phyloP scores from a whole-genome alignment of 2,329 filamentous ascomycete genomes.

The Trichophyton rubrum region DNA sequence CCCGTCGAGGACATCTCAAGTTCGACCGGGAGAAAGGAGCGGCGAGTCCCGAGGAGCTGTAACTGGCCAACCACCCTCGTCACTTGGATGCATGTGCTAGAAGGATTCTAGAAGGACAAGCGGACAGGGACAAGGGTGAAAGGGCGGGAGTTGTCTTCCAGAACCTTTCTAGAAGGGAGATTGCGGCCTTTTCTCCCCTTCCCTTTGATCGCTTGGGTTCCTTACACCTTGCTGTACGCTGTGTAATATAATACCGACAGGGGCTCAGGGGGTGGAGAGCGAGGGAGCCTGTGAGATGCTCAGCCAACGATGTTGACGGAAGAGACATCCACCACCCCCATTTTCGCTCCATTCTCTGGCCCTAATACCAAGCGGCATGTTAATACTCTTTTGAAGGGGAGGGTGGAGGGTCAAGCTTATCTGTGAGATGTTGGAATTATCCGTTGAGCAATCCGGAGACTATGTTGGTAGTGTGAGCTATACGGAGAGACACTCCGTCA shows the following conservation, averaged over 20 bases:
- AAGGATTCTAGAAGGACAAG: constrained; percentile 1
- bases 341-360: background rate
- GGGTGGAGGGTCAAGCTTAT: background rate
- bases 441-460: background rate
- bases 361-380: background rate
- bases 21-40: background rate
- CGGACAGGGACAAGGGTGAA: background rate
- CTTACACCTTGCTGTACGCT: background rate
- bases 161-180: constrained; percentile 3
- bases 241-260: background rate
- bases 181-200: background rate
- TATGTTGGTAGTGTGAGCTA: background rate
- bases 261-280: background rate
- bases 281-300: no score
- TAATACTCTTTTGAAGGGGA: background rate
- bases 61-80: background rate
- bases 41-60: background rate
- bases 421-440: background rate
- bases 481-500: background rate
- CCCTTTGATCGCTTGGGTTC: background rate
- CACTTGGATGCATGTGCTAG: background rate
- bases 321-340: no score
- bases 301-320: no score
- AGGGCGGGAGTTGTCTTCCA: background rate
- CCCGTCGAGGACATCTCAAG: background rate